Evolutionary conservation across 163 green algal genomes (phyloP).

Genomic region (Volvox carteri): DNA sequence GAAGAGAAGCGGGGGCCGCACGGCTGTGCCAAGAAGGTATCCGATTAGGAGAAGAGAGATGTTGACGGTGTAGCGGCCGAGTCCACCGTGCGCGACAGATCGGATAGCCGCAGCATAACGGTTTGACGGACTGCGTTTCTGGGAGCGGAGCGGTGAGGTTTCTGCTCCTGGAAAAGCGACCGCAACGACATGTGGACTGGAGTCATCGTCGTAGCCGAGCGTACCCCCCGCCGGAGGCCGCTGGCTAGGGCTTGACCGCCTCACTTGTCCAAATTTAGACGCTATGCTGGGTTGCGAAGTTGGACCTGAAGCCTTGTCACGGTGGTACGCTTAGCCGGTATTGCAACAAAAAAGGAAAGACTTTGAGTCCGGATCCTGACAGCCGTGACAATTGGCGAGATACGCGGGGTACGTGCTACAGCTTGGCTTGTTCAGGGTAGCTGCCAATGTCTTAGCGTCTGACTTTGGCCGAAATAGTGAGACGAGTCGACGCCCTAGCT

Average conservation of each 20-base stretch:
- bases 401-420: too few species aligned
- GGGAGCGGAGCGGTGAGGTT: not conserved
- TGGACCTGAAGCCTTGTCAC: not conserved
- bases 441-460: not conserved
- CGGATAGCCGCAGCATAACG: not conserved
- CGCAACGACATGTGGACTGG: not conserved
- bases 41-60: not conserved
- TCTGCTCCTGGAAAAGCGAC: not conserved
- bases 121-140: not conserved
- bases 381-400: not conserved
- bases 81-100: not conserved
- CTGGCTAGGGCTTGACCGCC: conserved; percentile 12
- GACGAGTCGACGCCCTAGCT: not conserved
- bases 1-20: not conserved
- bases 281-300: not conserved
- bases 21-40: not conserved
- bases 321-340: not conserved
- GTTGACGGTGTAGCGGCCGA: not conserved
- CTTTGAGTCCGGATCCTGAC: not conserved
- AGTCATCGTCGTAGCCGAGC: conserved; percentile 9
- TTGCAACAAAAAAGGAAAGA: not conserved
- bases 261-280: conserved; percentile 16
- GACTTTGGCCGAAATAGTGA: not conserved
- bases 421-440: not conserved
- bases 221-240: conserved; percentile 4